Conservation (phyloP, 768 basidiomycete species). For the Tricholoma furcatifolium region DNA sequence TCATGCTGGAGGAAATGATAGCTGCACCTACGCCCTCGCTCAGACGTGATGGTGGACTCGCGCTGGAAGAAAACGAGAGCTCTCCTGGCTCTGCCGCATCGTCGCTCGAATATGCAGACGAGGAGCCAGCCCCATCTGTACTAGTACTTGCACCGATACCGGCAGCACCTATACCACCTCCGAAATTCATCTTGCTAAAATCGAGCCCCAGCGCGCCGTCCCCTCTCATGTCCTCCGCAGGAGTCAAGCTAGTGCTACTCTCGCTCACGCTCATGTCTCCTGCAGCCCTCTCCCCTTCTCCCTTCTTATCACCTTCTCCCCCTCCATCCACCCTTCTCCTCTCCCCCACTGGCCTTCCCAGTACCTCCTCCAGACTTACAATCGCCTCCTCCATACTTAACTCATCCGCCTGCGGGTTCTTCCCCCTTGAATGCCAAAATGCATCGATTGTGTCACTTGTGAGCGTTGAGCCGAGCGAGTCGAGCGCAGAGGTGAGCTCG, state of each 20-base stretch:
- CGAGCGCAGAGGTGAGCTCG: constrained; percentile 93
- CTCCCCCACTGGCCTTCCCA: constrained; percentile 71
- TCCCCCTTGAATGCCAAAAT: constrained; percentile 76
- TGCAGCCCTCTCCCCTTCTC: constrained; percentile 39
- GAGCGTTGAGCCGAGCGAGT: constrained; percentile 94
- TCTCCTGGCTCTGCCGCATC: constrained; percentile 41
- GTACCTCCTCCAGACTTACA: constrained; percentile 82
- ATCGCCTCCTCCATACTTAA: constrained; percentile 79
- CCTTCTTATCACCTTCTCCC: constrained; percentile 29
- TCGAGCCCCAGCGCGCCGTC: neutral
- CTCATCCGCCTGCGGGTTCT: constrained; percentile 64
- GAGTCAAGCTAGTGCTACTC: constrained; percentile 28
- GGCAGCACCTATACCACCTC: constrained; percentile 6
- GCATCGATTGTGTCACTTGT: constrained; percentile 72
- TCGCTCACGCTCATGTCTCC: constrained; percentile 15
- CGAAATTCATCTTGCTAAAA: constrained; percentile 14
- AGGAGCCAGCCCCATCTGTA: constrained; percentile 20
- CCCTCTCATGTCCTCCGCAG: constrained; percentile 47
- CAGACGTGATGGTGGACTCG: neutral
- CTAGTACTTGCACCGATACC: constrained; percentile 12
- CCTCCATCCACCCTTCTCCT: constrained; percentile 63
- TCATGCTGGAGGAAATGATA: too few relatives aligned
- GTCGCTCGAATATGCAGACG: constrained; percentile 40
- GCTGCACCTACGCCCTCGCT: too few relatives aligned
- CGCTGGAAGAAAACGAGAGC: constrained; percentile 17